These are phyloP conservation scores for Rhizopus microsporus DNA, from an alignment of 371 early-diverging fungal genomes.

Conservation along the genomic window DNA sequence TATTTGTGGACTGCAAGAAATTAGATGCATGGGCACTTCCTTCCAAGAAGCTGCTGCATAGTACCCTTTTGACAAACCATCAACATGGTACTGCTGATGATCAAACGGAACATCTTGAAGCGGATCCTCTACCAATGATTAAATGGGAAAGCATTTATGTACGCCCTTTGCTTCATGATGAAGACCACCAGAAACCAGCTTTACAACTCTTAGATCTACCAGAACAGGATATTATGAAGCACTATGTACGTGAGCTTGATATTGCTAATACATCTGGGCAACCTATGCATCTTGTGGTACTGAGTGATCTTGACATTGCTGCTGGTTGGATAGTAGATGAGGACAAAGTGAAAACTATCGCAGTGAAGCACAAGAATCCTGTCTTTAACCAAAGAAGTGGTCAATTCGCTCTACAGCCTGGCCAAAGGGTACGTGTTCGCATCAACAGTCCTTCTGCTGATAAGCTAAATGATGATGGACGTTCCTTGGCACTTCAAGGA, in stretches of 20 bases:
- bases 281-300: conserved; percentile 57
- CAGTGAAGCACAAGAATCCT: conserved; percentile 9
- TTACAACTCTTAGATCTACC: conserved; percentile 38
- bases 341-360: conserved; percentile 24
- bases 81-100: conserved; percentile 7
- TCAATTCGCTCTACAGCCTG: conserved; percentile 51
- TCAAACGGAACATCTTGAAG: conserved; percentile 44
- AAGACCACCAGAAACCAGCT: conserved; percentile 8
- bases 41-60: conserved; percentile 24
- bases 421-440: conserved; percentile 56
- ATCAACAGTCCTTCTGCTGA: conserved; percentile 64
- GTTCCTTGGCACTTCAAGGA: conserved; percentile 49
- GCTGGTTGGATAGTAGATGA: conserved; percentile 43
- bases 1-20: conserved; percentile 64
- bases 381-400: conserved; percentile 36
- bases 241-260: conserved; percentile 53
- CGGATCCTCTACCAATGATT: conserved; percentile 43
- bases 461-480: conserved; percentile 43
- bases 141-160: conserved; percentile 64
- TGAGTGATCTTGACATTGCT: conserved; percentile 54
- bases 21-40: conserved; percentile 36
- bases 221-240: conserved; percentile 30
- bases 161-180: conserved; percentile 22
- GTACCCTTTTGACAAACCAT: conserved; percentile 3
- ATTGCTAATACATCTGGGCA: conserved; percentile 51